These are phyloP conservation scores for Colletotrichum truncatum DNA, from an alignment of 2,329 filamentous ascomycete species.

Conservation along the genomic window DNA sequence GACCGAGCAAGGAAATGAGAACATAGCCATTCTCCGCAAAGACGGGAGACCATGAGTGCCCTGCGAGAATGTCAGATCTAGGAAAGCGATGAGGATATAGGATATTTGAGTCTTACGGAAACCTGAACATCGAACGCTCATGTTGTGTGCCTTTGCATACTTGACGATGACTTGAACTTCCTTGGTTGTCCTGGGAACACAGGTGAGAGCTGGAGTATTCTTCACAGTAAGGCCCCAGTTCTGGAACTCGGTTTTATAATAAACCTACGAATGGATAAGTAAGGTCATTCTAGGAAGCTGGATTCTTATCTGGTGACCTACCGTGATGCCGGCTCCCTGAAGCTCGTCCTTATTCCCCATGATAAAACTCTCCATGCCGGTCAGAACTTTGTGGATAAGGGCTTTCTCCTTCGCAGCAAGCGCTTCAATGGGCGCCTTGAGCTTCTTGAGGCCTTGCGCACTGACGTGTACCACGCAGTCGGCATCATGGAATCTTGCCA, in stretches of 20 bases:
- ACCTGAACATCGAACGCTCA: conserved; percentile 50
- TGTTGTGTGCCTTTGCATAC: conserved; percentile 43
- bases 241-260: conserved; percentile 43
- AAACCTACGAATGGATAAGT: conserved; percentile 34
- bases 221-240: conserved; percentile 52
- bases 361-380: conserved; percentile 3
- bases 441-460: neutral
- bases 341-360: neutral
- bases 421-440: neutral
- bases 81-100: neutral
- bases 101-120: conserved; percentile 41
- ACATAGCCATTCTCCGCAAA: conserved; percentile 51
- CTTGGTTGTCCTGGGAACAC: conserved; percentile 48
- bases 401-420: neutral
- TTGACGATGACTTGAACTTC: conserved; percentile 51
- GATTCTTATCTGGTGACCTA: neutral
- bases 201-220: conserved; percentile 50
- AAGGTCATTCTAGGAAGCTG: neutral
- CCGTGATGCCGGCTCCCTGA: neutral
- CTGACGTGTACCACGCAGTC: neutral
- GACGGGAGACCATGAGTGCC: conserved; percentile 51
- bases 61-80: neutral
- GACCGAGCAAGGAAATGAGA: conserved; percentile 51
- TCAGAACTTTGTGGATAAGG: neutral
- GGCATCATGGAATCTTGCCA: neutral